Percentiles rank a stretch among this genome's conserved stretches.
Conservation (phyloP, 441 rosid genomes). For the Eruca vesicaria region DNA sequence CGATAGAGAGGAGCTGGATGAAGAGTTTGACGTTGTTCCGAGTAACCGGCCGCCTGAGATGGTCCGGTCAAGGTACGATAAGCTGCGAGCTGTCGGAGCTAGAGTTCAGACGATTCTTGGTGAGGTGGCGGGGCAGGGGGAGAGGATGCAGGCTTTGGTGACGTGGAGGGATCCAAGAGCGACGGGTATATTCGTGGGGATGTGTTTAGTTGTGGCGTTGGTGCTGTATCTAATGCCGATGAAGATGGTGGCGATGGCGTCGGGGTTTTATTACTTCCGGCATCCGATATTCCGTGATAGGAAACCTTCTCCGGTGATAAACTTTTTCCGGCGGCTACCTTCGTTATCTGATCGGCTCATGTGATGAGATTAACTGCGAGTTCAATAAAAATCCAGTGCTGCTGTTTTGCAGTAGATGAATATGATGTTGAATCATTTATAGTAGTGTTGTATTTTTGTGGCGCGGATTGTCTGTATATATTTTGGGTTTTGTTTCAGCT, state of each 20-base stretch:
- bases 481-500: background rate
- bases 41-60: slow-evolving; percentile 42
- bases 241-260: slow-evolving; percentile 71
- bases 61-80: slow-evolving; percentile 50
- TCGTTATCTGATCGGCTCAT: slow-evolving; percentile 68
- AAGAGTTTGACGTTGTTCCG: slow-evolving; percentile 59
- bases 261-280: slow-evolving; percentile 62
- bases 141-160: slow-evolving; percentile 56
- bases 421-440: background rate
- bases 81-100: slow-evolving; percentile 41
- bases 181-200: slow-evolving; percentile 54
- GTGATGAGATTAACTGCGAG: slow-evolving; percentile 26
- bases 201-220: slow-evolving; percentile 56
- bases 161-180: slow-evolving; percentile 66
- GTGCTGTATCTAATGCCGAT: slow-evolving; percentile 54
- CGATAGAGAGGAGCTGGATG: slow-evolving; percentile 59
- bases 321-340: slow-evolving; percentile 63
- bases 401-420: background rate
- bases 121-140: slow-evolving; percentile 57
- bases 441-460: background rate
- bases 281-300: slow-evolving; percentile 63
- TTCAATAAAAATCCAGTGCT: background rate
- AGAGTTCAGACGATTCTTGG: slow-evolving; percentile 52
- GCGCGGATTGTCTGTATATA: background rate
- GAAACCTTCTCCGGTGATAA: slow-evolving; percentile 54